Evolutionary conservation across 2,329 filamentous ascomycete species (phyloP).

Genomic region (Chalaropsis ovoidea): DNA sequence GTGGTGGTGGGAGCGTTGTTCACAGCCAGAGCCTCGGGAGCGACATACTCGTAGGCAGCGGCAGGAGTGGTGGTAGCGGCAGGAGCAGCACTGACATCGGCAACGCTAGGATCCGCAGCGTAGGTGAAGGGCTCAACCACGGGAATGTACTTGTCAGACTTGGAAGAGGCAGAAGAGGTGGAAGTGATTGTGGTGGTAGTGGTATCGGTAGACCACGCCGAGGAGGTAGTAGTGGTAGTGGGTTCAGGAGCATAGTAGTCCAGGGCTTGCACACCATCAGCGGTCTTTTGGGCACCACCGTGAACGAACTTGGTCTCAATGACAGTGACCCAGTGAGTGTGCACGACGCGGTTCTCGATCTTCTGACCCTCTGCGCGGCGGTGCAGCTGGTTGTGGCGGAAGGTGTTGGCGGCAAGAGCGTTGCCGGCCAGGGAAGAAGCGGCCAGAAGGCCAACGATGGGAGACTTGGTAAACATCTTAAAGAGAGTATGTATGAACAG

Average conservation of each 20-base stretch:
- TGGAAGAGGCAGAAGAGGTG: slow-evolving; percentile 23
- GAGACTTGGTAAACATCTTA: slow-evolving; percentile 38
- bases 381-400: slow-evolving; percentile 33
- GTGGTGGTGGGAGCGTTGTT: slow-evolving; percentile 27
- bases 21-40: slow-evolving; percentile 19
- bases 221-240: slow-evolving; percentile 1
- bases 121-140: slow-evolving; percentile 2
- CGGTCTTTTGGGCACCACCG: slow-evolving; percentile 17
- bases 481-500: slow-evolving; percentile 24
- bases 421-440: slow-evolving; percentile 39
- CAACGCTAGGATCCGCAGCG: background rate
- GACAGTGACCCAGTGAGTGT: slow-evolving; percentile 37
- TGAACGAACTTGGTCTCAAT: slow-evolving; percentile 34
- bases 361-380: slow-evolving; percentile 13
- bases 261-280: background rate
- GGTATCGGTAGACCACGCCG: background rate
- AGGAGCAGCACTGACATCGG: background rate
- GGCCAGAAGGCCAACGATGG: slow-evolving; percentile 35
- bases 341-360: slow-evolving; percentile 31
- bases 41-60: background rate
- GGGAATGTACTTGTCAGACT: slow-evolving; percentile 3
- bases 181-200: slow-evolving; percentile 12
- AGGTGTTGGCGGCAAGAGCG: slow-evolving; percentile 36
- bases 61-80: background rate
- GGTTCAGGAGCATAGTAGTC: background rate